phyloP scores from a whole-genome alignment of 2,329 filamentous ascomycete species.

The Diplodia seriata region DNA sequence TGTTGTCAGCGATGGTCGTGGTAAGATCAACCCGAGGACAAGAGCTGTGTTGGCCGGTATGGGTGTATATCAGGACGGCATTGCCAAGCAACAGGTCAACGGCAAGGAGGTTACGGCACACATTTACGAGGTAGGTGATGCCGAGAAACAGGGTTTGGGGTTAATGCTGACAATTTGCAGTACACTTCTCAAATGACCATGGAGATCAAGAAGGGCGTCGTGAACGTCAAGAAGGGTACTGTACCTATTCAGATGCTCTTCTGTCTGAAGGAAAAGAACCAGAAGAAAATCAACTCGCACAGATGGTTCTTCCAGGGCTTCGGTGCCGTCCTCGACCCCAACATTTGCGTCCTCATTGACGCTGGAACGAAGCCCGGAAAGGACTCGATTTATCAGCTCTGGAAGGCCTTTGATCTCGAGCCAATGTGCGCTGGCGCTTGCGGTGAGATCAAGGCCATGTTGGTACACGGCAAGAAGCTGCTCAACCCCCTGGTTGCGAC shows the following conservation, averaged over 20 bases:
- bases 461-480: constrained; percentile 85
- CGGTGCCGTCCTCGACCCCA: constrained; percentile 87
- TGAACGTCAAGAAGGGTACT: constrained; percentile 79
- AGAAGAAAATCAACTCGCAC: constrained; percentile 99
- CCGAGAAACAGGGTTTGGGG: not conserved
- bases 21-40: constrained; percentile 93
- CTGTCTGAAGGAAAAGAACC: constrained; percentile 98
- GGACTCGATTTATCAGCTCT: constrained; percentile 95
- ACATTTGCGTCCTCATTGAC: constrained; percentile 95
- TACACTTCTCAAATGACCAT: constrained; percentile 88
- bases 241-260: constrained; percentile 97
- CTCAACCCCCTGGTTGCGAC: constrained; percentile 93
- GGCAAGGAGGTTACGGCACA: constrained; percentile 95
- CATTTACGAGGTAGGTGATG: constrained; percentile 72
- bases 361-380: constrained; percentile 93
- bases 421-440: constrained; percentile 98
- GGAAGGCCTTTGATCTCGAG: constrained; percentile 98
- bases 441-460: constrained; percentile 98
- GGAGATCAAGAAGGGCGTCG: constrained; percentile 87
- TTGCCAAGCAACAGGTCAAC: constrained; percentile 98
- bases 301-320: constrained; percentile 99
- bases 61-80: constrained; percentile 97
- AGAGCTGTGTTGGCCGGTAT: constrained; percentile 88
- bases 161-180: constrained; percentile 36
- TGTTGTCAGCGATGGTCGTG: constrained; percentile 94